phyloP scores from a whole-genome alignment of 2,329 filamentous ascomycete genomes.

The Fusarium sp. region DNA sequence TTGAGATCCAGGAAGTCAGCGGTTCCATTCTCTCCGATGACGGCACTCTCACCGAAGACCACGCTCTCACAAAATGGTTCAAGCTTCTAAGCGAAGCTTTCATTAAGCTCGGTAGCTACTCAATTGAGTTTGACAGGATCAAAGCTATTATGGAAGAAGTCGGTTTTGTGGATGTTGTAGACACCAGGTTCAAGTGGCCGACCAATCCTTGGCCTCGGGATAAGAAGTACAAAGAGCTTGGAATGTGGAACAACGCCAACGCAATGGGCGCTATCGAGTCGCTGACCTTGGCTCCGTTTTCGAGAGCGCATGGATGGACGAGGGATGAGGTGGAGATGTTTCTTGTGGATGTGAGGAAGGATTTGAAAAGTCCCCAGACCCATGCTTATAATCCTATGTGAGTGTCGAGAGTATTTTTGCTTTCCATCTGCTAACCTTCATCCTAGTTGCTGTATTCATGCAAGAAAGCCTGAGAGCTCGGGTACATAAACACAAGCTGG shows the following conservation, averaged over 20 bases:
- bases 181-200: slow-evolving; percentile 17
- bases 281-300: slow-evolving; percentile 20
- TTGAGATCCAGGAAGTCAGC: slow-evolving; percentile 12
- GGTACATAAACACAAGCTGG: accelerated
- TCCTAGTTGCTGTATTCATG: background rate
- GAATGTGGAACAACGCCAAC: slow-evolving; percentile 16
- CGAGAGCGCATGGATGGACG: slow-evolving; percentile 25
- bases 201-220: slow-evolving; percentile 26
- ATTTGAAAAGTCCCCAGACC: slow-evolving; percentile 12
- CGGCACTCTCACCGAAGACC: background rate
- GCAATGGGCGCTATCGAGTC: slow-evolving; percentile 7
- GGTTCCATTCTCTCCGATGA: slow-evolving; percentile 6
- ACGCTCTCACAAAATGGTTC: slow-evolving; percentile 4
- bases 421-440: background rate
- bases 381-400: slow-evolving; percentile 38
- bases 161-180: slow-evolving; percentile 1
- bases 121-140: background rate
- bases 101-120: background rate
- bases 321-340: slow-evolving; percentile 18
- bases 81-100: slow-evolving; percentile 6
- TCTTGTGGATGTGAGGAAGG: slow-evolving; percentile 24
- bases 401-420: accelerated
- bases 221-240: slow-evolving; percentile 25
- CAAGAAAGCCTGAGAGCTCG: background rate
- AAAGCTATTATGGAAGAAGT: slow-evolving; percentile 11